phyloP scores from a whole-genome alignment of 179 eudicot genomes.

The Patellifolia procumbens region DNA sequence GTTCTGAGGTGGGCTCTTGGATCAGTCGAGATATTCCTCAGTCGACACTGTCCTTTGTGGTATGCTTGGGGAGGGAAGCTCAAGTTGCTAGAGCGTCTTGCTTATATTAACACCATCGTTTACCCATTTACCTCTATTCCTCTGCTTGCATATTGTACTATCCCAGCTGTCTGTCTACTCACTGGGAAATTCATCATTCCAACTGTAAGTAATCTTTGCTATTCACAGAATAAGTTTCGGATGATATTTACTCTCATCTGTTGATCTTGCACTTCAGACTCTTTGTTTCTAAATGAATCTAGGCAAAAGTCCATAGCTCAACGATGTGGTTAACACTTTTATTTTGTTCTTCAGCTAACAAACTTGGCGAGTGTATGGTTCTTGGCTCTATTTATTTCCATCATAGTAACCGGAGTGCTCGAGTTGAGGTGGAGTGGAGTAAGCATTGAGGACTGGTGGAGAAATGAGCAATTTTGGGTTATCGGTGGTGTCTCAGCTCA shows the following conservation, averaged over 20 bases:
- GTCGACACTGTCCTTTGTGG: constrained; percentile 94
- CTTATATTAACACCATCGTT: constrained; percentile 80
- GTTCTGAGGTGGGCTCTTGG: constrained; percentile 93
- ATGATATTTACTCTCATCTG: background rate
- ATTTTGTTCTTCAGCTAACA: constrained; percentile 53
- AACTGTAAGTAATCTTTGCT: constrained; percentile 51
- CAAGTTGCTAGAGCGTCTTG: constrained; percentile 74
- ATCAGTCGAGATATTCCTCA: constrained; percentile 84
- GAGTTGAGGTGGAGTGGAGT: constrained; percentile 91
- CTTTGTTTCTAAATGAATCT: no score
- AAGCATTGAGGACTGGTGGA: constrained; percentile 84
- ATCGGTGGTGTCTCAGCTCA: constrained; percentile 92
- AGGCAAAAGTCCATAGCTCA: background rate
- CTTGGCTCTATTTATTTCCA: constrained; percentile 82
- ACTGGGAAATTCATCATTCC: constrained; percentile 94
- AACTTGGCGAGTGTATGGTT: constrained; percentile 88
- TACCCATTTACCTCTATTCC: constrained; percentile 90
- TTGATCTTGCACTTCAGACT: background rate
- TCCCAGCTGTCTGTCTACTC: constrained; percentile 89
- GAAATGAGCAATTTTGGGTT: constrained; percentile 90
- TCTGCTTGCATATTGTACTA: constrained; percentile 77
- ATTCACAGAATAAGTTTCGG: background rate
- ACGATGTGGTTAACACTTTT: background rate
- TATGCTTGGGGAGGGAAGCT: constrained; percentile 84
- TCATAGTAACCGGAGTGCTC: constrained; percentile 69